A percentile compares a stretch with the other conserved stretches of the same genome.
These are phyloP conservation scores for Hymenoscyphus salicellus DNA, from an alignment of 2,329 filamentous ascomycete species.

Conservation along the genomic window DNA sequence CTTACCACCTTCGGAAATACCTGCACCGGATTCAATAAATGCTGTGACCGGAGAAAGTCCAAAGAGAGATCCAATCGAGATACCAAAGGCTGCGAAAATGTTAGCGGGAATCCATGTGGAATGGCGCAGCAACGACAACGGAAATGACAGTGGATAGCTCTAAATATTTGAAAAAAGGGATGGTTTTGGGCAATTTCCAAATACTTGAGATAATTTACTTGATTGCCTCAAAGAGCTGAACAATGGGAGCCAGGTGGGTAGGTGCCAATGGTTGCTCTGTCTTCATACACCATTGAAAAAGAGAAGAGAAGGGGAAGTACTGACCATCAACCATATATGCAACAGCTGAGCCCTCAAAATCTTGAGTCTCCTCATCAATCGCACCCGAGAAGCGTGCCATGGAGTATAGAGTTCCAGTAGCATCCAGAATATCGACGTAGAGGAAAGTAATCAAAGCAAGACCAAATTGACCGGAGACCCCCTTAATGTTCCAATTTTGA, in stretches of 20 bases:
- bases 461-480: constrained; percentile 67
- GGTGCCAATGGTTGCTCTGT: no score
- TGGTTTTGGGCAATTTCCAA: no score
- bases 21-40: constrained; percentile 82
- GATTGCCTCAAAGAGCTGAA: no score
- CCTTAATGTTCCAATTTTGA: constrained; percentile 66
- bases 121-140: neutral
- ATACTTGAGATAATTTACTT: no score
- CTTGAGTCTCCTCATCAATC: constrained; percentile 75
- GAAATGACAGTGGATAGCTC: no score
- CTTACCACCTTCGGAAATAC: constrained; percentile 80
- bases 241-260: no score
- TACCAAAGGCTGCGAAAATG: constrained; percentile 46
- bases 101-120: neutral
- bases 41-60: constrained; percentile 78
- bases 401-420: constrained; percentile 78
- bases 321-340: constrained; percentile 77
- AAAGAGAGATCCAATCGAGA: constrained; percentile 74
- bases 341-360: constrained; percentile 78
- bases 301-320: neutral
- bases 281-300: no score
- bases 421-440: constrained; percentile 83
- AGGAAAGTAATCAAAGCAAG: constrained; percentile 82
- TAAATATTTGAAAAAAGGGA: no score
- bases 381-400: constrained; percentile 80